phyloP scores from a whole-genome alignment of 2,329 filamentous ascomycete species.

The Neodidymelliopsis sp. region DNA sequence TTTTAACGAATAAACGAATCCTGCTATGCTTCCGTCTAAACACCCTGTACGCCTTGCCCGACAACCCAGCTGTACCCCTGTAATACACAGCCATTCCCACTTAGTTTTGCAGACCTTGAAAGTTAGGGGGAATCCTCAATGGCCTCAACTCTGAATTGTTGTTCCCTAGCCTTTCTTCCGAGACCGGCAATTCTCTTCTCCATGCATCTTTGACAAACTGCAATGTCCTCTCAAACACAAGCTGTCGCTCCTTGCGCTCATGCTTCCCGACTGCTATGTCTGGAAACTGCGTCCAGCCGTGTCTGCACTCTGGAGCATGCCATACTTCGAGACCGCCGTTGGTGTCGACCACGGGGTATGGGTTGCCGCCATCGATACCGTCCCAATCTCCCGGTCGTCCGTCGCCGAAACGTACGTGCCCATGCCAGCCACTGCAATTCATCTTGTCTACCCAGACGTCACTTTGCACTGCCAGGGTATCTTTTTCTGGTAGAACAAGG shows the following conservation, averaged over 20 bases:
- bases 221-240: conserved; percentile 47
- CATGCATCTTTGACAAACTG: conserved; percentile 50
- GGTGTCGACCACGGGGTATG: conserved; percentile 21
- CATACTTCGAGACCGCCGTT: conserved; percentile 50
- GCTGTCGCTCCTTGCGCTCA: conserved; percentile 46
- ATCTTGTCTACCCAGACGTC: conserved; percentile 54
- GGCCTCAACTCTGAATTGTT: conserved; percentile 25
- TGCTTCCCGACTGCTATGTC: conserved; percentile 48
- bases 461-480: conserved; percentile 52
- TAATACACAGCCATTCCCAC: background rate
- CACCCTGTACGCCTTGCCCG: background rate
- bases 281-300: conserved; percentile 56
- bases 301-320: conserved; percentile 45
- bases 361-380: conserved; percentile 30
- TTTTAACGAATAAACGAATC: background rate
- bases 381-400: conserved; percentile 42
- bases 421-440: conserved; percentile 41
- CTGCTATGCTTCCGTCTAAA: background rate
- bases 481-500: conserved; percentile 52
- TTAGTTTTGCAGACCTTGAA: conserved; percentile 7
- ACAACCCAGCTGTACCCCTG: background rate
- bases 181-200: conserved; percentile 33
- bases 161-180: conserved; percentile 21
- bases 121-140: conserved; percentile 28
- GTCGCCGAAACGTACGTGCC: conserved; percentile 47